A percentile compares a stretch with the other conserved stretches of the same genome.
Evolutionary conservation across 2,329 filamentous ascomycete genomes (phyloP).

Genomic region (Phaeoacremonium minimum): DNA sequence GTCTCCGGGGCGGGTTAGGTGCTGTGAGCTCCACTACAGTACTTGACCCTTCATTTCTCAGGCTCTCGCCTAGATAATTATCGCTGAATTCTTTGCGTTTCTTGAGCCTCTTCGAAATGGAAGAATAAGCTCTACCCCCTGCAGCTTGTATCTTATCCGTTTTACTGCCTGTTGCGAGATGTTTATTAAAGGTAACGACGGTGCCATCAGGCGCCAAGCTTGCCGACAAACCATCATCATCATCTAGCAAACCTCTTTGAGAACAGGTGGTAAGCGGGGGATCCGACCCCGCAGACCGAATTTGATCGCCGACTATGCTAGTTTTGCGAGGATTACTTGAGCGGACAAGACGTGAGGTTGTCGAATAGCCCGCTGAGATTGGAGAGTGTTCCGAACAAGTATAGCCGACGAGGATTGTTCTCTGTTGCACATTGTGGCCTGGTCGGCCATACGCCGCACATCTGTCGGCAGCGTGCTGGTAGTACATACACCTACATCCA

Average conservation of each 20-base stretch:
- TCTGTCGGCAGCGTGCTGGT: constrained; percentile 2
- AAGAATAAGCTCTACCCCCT: too few species aligned
- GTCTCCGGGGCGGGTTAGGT: too few species aligned
- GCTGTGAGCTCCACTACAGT: too few species aligned
- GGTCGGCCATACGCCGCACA: constrained; percentile 1
- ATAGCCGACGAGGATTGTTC: constrained; percentile 1
- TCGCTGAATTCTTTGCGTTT: too few species aligned
- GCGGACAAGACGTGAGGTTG: not conserved
- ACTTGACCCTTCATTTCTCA: too few species aligned
- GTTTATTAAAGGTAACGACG: not conserved
- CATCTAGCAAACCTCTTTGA: not conserved
- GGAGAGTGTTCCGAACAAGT: not conserved
- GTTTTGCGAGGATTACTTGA: not conserved
- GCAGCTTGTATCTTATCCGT: too few species aligned
- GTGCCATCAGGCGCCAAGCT: not conserved
- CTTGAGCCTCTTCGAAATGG: too few species aligned
- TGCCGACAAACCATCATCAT: not conserved
- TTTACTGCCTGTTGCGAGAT: too few species aligned
- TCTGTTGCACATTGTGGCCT: not conserved
- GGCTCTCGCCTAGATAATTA: too few species aligned
- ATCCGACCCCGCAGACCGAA: too few species aligned
- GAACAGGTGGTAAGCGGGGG: too few species aligned
- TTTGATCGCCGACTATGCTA: not conserved
- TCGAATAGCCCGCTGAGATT: not conserved
- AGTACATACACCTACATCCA: constrained; percentile 1